Conservation (phyloP, 2,329 filamentous ascomycete species). For the Scedosporium minutisporum region DNA sequence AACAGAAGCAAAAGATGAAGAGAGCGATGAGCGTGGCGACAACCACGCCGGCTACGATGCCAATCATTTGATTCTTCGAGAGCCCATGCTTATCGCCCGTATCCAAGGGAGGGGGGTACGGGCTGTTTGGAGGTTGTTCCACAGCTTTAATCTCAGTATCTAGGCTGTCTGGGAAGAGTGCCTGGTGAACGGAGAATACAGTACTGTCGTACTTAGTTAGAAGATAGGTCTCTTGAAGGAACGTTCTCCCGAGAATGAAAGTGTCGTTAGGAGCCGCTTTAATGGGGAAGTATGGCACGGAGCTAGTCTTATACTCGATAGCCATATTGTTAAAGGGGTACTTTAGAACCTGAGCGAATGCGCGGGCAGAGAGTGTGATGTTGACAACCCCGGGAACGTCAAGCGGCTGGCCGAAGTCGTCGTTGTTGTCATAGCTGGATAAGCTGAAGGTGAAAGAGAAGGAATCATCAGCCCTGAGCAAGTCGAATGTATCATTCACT, state of each 20-base stretch:
- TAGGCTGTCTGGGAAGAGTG: slow-evolving; percentile 37
- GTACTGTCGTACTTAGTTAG: slow-evolving; percentile 46
- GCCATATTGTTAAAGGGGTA: slow-evolving; percentile 36
- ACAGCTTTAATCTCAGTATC: slow-evolving; percentile 27
- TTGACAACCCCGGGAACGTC: slow-evolving; percentile 43
- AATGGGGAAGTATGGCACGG: slow-evolving; percentile 56
- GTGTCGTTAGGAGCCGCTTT: slow-evolving; percentile 44
- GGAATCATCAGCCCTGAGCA: slow-evolving; percentile 31
- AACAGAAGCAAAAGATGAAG: slow-evolving; percentile 23
- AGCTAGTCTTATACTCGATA: slow-evolving; percentile 33
- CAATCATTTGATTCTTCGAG: slow-evolving; percentile 30
- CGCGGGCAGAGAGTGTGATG: slow-evolving; percentile 41
- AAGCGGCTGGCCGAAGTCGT: slow-evolving; percentile 40
- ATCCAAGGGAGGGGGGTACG: slow-evolving; percentile 30
- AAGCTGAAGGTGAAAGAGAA: slow-evolving; percentile 48
- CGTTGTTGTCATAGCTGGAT: slow-evolving; percentile 43
- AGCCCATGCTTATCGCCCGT: slow-evolving; percentile 18
- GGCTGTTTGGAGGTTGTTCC: slow-evolving; percentile 30
- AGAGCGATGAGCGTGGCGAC: slow-evolving; percentile 20
- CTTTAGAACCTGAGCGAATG: slow-evolving; percentile 39
- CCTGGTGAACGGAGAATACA: slow-evolving; percentile 46
- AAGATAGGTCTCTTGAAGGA: slow-evolving; percentile 60
- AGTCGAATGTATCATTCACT: slow-evolving; percentile 43
- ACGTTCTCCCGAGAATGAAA: slow-evolving; percentile 56
- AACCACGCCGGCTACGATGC: slow-evolving; percentile 34